Evolutionary conservation across 2,329 filamentous ascomycete genomes (phyloP), one percentile per base, ranked within the genome.

Genomic region (Cladophialophora bantiana): DNA sequence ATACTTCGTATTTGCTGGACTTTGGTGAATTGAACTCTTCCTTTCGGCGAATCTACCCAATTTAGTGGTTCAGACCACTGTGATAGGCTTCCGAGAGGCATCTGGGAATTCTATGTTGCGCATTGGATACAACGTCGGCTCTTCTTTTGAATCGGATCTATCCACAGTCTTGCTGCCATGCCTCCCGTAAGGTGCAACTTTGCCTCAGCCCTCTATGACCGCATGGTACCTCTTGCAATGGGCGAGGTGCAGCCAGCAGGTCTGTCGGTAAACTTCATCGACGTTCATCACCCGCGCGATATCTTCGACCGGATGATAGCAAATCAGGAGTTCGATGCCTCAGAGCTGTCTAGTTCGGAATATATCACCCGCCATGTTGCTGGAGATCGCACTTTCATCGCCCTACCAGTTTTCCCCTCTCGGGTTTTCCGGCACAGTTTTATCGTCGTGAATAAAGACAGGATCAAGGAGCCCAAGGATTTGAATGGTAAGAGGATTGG

Each of bases 401-500:
- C 56, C 6, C 26, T 59, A 42, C 56, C 56, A 3, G 56, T 59
- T 10, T 59, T 59, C 38, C 12, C 56, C 1, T 59, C 56, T 42
- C 56, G 56, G 26, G 56, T 59, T 4, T 59, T 59, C 38, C 18
- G 56, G 18, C 56, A 59, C 38, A 34, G 56, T n/a, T 59, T 59
- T n/a, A 59, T 59, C 36, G 56, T 59, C 9, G 73, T 79, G 35
- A 78, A 80, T 61, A 71, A 64, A 7, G 66, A 74, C 56, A 70
- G 64, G 35, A 66, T 78, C 58, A 74, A 73, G 62, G 69, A 68
- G 31, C 76, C 76, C 3, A 64, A 62, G 12, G 77, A 79, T 66
- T 69, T 78, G 7, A 75, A 75, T 32, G 77, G 77, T 18, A 78
- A 77, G 65, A 73, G 68, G 18, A 74, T 79, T 48, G 77, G 78